Conservation (phyloP, 495 filamentous ascomycete species). For the Aspergillus homomorphus region DNA sequence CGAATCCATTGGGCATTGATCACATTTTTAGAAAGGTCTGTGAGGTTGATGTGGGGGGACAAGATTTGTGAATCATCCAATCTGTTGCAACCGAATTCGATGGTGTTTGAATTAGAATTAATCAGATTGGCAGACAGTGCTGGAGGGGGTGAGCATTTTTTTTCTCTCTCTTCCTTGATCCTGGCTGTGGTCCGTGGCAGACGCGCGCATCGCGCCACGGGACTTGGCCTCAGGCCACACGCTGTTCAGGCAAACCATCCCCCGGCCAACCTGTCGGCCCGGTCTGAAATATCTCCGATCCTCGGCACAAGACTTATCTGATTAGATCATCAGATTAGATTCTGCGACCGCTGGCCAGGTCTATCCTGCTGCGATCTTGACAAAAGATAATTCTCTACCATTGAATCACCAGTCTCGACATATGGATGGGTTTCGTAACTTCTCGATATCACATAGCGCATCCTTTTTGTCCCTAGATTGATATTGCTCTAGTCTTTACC, state of each 20-base stretch:
- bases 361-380: background rate
- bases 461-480: too few species aligned
- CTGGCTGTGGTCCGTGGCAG: background rate
- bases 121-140: conserved; percentile 10
- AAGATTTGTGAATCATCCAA: conserved; percentile 1
- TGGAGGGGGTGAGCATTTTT: background rate
- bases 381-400: too few species aligned
- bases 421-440: too few species aligned
- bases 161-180: background rate
- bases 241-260: background rate
- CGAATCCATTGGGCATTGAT: conserved; percentile 17
- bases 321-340: conserved; percentile 30
- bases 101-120: background rate
- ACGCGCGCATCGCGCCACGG: conserved; percentile 6
- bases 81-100: conserved; percentile 3
- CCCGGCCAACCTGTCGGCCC: background rate
- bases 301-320: conserved; percentile 20
- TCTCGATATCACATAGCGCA: too few species aligned
- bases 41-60: conserved; percentile 10
- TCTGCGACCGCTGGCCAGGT: too few species aligned
- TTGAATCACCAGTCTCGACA: too few species aligned
- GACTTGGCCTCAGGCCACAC: conserved; percentile 2
- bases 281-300: conserved; percentile 16
- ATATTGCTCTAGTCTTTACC: too few species aligned
- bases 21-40: background rate